Base-by-base conservation (phyloP, 805 yeast species). In the Suhomyces sp. region DNA sequence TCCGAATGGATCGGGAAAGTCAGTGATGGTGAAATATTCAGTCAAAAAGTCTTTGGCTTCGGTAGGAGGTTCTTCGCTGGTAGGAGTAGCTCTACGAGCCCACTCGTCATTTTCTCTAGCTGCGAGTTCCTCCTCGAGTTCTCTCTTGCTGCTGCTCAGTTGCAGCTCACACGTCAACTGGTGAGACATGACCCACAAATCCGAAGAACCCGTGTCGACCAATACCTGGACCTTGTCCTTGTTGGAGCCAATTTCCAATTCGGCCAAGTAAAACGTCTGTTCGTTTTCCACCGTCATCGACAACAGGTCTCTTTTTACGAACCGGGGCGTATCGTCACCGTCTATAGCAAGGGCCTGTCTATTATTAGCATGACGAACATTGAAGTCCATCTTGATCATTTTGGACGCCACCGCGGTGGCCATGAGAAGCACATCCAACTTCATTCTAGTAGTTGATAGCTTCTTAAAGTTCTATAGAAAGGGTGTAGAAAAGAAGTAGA, bases 151-250 rank as follows among this genome's bases (percentile, higher is more conserved):
- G 2, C 13, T 19, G 7, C 24, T 38, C 10, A 17, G 9, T 19
- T n/a, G 24, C 22, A 38, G 24, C 23, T 38, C 42, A 10, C 42
- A 38, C 22, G 5, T 38, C 24, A 38, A 38, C 23, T 19, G 42
- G 42, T 38, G 42, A 17, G 42, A 57, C 73, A 71, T 71, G 38
- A 74, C 64, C 79, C 79, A 74, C 50, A 74, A 63, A 57, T 74
- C 79, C 8, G 76, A 69, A 5, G 77, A 71, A 3, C 78, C 79
- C 24, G 78, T 74, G 57, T 73, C 78, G 9, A 74, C 67, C 56
- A 71, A 62, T 2, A 73, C 74, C 8, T 64, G 60, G 9, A 63
- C 65, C 31, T 58, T 46, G 24, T 72, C 68, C 44, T 55, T 47
- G 44, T 64, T 57, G 8, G 71, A 65, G 9, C 78, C 78, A n/a